These are phyloP conservation scores for Stachybotrys echinatus DNA, from an alignment of 2,329 filamentous ascomycete species.

Conservation along the genomic window DNA sequence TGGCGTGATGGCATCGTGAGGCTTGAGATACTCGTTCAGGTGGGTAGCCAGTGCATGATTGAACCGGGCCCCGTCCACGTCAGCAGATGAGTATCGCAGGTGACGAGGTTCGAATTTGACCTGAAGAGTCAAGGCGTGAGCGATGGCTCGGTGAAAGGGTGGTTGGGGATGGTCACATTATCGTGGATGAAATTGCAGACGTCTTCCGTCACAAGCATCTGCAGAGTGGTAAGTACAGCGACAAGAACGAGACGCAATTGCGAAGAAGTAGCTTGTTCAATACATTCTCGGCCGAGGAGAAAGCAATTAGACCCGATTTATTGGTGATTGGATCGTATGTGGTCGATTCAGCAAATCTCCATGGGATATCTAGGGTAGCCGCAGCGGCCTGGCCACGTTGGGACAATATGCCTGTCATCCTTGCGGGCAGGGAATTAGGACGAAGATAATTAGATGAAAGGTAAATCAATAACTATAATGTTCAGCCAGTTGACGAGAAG, in stretches of 20 bases:
- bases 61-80: slow-evolving; percentile 27
- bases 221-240: background rate
- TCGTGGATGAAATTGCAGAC: background rate
- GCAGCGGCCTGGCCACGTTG: slow-evolving; percentile 17
- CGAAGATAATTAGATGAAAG: too few species aligned
- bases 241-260: background rate
- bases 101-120: slow-evolving; percentile 20
- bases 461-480: too few species aligned
- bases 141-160: background rate
- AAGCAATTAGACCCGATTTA: slow-evolving; percentile 37
- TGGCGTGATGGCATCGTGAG: slow-evolving; percentile 18
- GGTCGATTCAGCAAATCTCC: slow-evolving; percentile 23
- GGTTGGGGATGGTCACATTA: background rate
- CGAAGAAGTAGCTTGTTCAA: background rate
- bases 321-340: slow-evolving; percentile 32
- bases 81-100: slow-evolving; percentile 30
- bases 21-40: slow-evolving; percentile 30
- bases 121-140: slow-evolving; percentile 4
- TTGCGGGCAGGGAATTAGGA: background rate
- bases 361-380: slow-evolving; percentile 18
- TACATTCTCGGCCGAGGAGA: slow-evolving; percentile 44
- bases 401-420: slow-evolving; percentile 11
- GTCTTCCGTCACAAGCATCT: slow-evolving; percentile 33
- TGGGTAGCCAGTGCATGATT: slow-evolving; percentile 26
- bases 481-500: too few species aligned